Conservation (phyloP, 306 rosid genomes). For the Canavalia gladiata region DNA sequence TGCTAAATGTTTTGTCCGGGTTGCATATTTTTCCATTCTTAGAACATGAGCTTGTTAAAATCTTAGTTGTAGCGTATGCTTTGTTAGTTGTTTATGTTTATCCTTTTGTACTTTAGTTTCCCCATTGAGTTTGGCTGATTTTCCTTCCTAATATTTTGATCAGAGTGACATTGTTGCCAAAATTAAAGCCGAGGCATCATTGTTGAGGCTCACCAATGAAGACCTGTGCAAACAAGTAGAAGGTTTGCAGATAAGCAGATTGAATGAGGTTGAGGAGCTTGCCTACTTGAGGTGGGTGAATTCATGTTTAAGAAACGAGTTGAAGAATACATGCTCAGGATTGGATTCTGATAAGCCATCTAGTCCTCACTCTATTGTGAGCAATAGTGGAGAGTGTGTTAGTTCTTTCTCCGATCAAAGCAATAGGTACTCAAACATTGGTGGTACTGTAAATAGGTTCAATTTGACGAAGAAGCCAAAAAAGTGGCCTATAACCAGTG, state of each 20-base stretch:
- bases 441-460: conserved; percentile 62
- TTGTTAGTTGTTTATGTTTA: neutral
- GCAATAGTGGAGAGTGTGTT: conserved; percentile 57
- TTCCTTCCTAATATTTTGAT: neutral
- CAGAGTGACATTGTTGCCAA: conserved; percentile 85
- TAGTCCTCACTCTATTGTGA: conserved; percentile 64
- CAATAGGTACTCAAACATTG: conserved; percentile 55
- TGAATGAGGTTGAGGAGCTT: conserved; percentile 97
- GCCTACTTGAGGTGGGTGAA: conserved; percentile 99
- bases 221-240: conserved; percentile 97
- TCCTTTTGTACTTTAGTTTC: neutral
- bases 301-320: conserved; percentile 85
- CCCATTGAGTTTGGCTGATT: neutral
- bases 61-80: neutral
- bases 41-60: neutral
- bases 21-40: conserved; percentile 14
- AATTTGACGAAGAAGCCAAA: conserved; percentile 75
- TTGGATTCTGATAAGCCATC: conserved; percentile 64
- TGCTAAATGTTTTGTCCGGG: conserved; percentile 8
- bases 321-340: conserved; percentile 74
- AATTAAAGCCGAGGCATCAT: conserved; percentile 87
- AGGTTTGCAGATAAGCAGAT: conserved; percentile 88
- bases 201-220: conserved; percentile 83
- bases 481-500: conserved; percentile 79
- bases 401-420: conserved; percentile 65